Base-by-base conservation (phyloP, 805 yeast species). In the Wickerhamomyces ciferrii region DNA sequence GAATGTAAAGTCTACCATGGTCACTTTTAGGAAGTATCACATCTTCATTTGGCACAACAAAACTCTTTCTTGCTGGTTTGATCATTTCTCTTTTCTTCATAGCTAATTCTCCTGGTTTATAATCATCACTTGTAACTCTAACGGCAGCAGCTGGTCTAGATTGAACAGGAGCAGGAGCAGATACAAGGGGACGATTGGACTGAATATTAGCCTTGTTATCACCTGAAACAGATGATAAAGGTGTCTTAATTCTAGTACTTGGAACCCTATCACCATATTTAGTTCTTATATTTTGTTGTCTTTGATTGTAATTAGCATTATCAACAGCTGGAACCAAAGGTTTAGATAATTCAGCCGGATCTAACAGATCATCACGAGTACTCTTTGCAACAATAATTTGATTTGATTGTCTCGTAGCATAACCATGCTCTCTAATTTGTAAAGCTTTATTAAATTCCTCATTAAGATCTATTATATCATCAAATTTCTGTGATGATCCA, bases 1-100 rank as follows among this genome's bases (percentile, higher is more conserved):
- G 79, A 15, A 71, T 62, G 48, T 68, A 71, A 21, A 71, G 49
- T 34, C 73, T 63, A 14, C 75, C 75, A 38, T 63, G 61, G 21
- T 78, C 79, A 34, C 68, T 56, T 32, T 68, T 71, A 11, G 73
- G 72, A 40, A 69, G 48, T 9, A 53, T 51, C 18, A 50, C 45
- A 15, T 46, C 23, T 17, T 45, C 45, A n/a, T 44, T 44, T 18
- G 41, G 43, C 13, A 37, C 39, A 14, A 32, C 38, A 9, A 20
- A 45, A 3, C 45, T 32, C 40, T 42, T 48, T 11, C 10, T 14
- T 21, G n/a, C 37, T 5, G 36, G 25, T 13, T 43, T 43, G n/a
- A 39, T 25, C 20, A 15, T 23, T 19, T 41, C 43, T 19, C 52
- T 52, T n/a, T 55, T 53, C 38, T 43, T 43, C 9, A 48, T 31